These are phyloP conservation scores for Astrothelium subdiscretum DNA, from an alignment of 495 filamentous ascomycete species.

Conservation along the genomic window DNA sequence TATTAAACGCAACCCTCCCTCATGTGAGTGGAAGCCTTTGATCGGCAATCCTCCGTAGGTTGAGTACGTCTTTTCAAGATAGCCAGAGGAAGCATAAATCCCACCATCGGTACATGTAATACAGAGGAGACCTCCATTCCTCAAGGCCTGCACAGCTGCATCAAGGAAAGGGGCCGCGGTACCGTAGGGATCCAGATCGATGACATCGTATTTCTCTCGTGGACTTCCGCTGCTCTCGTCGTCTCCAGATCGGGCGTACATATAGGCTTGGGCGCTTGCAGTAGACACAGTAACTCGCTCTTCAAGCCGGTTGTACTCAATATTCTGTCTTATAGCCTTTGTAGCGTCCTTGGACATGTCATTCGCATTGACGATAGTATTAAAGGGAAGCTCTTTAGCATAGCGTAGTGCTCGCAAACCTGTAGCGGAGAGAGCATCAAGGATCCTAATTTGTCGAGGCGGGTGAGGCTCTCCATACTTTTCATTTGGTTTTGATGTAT, in stretches of 20 bases:
- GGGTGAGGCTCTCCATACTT: not conserved
- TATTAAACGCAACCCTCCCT: slow-evolving; percentile 79
- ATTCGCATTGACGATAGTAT: slow-evolving; percentile 75
- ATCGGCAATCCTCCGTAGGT: slow-evolving; percentile 81
- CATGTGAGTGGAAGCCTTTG: slow-evolving; percentile 74
- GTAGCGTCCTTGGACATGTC: slow-evolving; percentile 71
- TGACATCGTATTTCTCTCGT: slow-evolving; percentile 62
- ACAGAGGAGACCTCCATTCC: slow-evolving; percentile 80
- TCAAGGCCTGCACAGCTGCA: slow-evolving; percentile 70
- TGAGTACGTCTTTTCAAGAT: slow-evolving; percentile 82
- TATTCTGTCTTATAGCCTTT: slow-evolving; percentile 68
- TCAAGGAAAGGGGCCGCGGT: slow-evolving; percentile 86
- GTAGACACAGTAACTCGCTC: slow-evolving; percentile 59
- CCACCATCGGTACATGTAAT: slow-evolving; percentile 94
- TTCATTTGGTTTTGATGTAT: not conserved
- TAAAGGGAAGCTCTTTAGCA: slow-evolving; percentile 74
- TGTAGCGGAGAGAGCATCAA: slow-evolving; percentile 91
- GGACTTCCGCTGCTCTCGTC: slow-evolving; percentile 7
- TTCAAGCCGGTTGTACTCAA: slow-evolving; percentile 64
- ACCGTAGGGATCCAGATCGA: slow-evolving; percentile 94
- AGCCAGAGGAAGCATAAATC: slow-evolving; percentile 86
- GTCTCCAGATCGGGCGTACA: slow-evolving; percentile 50
- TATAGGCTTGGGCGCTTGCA: slow-evolving; percentile 76
- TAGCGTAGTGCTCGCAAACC: slow-evolving; percentile 88
- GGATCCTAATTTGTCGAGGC: slow-evolving; percentile 52